Conservation (phyloP, 257 asterid species). For the Eucommia ulmoides region DNA sequence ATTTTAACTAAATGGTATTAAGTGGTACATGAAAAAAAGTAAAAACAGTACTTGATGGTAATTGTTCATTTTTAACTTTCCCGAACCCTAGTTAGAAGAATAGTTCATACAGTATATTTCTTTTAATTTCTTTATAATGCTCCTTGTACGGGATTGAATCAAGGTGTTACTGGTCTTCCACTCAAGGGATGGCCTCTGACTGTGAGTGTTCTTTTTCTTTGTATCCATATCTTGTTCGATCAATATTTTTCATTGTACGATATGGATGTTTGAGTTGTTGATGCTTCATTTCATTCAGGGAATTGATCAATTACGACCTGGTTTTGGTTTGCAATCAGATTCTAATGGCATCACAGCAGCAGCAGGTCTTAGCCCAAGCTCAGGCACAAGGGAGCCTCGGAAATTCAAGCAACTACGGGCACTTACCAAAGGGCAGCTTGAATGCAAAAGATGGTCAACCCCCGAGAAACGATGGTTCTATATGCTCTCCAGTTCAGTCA, state of each 20-base stretch:
- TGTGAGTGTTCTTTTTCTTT: slow-evolving; percentile 42
- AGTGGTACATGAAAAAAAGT: too few species aligned
- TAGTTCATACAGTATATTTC: too few species aligned
- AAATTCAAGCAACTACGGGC: slow-evolving; percentile 63
- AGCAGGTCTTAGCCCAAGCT: slow-evolving; percentile 87
- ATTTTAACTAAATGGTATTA: too few species aligned
- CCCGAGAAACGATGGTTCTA: slow-evolving; percentile 86
- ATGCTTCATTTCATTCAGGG: slow-evolving; percentile 43
- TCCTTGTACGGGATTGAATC: slow-evolving; percentile 90
- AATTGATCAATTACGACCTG: slow-evolving; percentile 84
- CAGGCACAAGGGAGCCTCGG: slow-evolving; percentile 88
- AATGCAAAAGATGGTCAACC: slow-evolving; percentile 86
- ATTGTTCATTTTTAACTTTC: too few species aligned
- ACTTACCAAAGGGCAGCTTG: slow-evolving; percentile 70
- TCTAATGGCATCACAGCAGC: slow-evolving; percentile 84
- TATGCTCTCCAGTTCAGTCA: slow-evolving; percentile 92
- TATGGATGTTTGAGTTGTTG: slow-evolving; percentile 10
- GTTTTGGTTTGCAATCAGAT: slow-evolving; percentile 87
- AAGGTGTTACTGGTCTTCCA: slow-evolving; percentile 87
- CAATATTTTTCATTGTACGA: neutral
- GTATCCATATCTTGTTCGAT: slow-evolving; percentile 7
- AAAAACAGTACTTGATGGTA: too few species aligned
- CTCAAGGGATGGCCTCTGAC: slow-evolving; percentile 99
- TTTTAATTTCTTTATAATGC: too few species aligned
- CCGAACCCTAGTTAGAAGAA: too few species aligned